Conservation (phyloP, 164 flowering plant species). For the Echeveria elegans region DNA sequence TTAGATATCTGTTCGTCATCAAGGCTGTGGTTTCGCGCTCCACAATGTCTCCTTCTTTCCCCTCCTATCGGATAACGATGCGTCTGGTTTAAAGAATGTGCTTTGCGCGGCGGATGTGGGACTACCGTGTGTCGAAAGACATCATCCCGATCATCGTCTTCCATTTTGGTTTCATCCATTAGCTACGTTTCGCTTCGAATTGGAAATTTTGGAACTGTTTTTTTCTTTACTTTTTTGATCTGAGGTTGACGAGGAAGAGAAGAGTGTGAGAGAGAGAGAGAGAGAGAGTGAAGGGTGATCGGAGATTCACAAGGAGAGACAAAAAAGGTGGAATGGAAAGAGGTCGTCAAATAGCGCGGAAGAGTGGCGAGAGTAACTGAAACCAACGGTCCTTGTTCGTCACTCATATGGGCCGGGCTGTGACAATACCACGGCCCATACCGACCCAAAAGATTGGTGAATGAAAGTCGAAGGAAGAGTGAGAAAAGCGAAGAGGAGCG, state of each 20-base stretch:
- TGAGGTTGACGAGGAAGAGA: too few species aligned
- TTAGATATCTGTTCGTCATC: conserved; percentile 40
- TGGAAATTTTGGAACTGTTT: too few species aligned
- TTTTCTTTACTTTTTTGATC: neutral
- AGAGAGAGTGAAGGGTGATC: neutral
- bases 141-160: conserved; percentile 40
- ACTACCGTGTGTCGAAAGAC: neutral
- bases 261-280: neutral
- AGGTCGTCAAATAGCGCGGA: conserved; percentile 11
- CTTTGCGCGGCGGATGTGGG: conserved; percentile 20
- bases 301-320: conserved; percentile 1
- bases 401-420: too few species aligned
- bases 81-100: conserved; percentile 59
- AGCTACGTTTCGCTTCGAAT: neutral
- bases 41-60: conserved; percentile 20
- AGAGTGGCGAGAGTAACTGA: conserved; percentile 11
- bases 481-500: too few species aligned
- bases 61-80: conserved; percentile 23
- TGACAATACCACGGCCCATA: too few species aligned
- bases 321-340: conserved; percentile 11
- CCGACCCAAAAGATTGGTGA: too few species aligned
- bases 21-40: conserved; percentile 63
- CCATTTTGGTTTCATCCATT: conserved; percentile 22
- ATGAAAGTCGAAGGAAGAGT: too few species aligned
- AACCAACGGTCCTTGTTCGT: neutral